A percentile compares a stretch with the other conserved stretches of the same genome.
Evolutionary conservation across 441 rosid genomes (phyloP).

Genomic region (Metrosideros polymorpha): DNA sequence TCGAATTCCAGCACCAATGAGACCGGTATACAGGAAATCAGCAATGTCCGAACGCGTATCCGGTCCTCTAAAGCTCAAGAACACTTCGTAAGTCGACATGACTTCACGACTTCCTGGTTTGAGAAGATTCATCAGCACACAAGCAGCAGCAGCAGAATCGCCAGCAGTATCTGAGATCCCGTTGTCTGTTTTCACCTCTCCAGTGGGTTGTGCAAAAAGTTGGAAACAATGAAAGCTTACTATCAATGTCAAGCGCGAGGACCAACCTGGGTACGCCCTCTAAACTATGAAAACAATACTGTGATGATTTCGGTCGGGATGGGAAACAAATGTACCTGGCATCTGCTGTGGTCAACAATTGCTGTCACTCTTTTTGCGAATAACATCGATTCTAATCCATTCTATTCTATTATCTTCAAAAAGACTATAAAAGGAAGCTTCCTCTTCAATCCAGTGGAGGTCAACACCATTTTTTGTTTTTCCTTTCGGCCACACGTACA

Average conservation of each 20-base stretch:
- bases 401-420: background rate
- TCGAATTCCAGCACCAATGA: background rate
- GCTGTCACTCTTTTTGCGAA: background rate
- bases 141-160: background rate
- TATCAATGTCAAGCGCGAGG: no score
- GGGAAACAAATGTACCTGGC: background rate
- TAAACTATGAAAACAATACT: background rate
- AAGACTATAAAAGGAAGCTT: background rate
- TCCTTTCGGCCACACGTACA: background rate
- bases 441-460: background rate
- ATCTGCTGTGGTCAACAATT: background rate
- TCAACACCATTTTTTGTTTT: background rate
- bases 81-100: background rate
- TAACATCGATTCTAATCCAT: accelerated
- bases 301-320: background rate
- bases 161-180: no score
- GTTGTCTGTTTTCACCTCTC: background rate
- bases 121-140: background rate
- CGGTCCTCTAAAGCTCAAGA: background rate
- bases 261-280: background rate
- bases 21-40: background rate
- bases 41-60: background rate
- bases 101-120: background rate
- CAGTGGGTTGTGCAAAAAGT: background rate
- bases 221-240: background rate